Base-by-base conservation (phyloP, 2,329 filamentous ascomycete species). In the Aspergillus sp. region DNA sequence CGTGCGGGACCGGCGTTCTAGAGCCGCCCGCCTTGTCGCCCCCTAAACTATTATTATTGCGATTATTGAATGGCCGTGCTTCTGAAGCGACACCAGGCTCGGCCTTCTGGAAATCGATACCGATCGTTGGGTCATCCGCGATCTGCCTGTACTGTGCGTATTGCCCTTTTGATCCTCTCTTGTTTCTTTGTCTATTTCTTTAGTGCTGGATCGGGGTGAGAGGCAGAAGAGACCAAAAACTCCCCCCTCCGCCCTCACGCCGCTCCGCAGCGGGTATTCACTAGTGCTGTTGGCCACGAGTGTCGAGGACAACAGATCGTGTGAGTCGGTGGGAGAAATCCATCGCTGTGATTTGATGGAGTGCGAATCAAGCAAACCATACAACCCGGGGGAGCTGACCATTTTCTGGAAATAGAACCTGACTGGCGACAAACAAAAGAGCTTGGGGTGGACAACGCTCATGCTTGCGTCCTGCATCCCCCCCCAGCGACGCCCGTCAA, bases 401-500 rank as follows among this genome's bases (percentile, higher is more conserved):
- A 36, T 42, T 11, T 16, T 14, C 31, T 22, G 22, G 26, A 26
- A 51, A 49, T 31, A 56, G 24, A 12, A 29, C 26, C 39, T 39
- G 26, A 14, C 47, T 42, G 36, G 46, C 36, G 57, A 50, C 52
- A 31, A 57, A 57, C 29, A 26, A 52, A 46, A 26, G 45, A 54
- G 31, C 31, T 57, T 49, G 54, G 55, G 46, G 49, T 57, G 53
- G 49, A 57, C 52, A 47, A 61, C 66, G 67, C 71, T 68, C 68
- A 75, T 75, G 73, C 69, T 70, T 76, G 26, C 71, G 66, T 67
- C 65, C 54, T 72, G 67, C 63, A 63, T 64, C 62, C 63, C 65
- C 64, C 64, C 64, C 64, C 64, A 73, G 65, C 65, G 67, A 73
- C 65, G 65, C 65, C 64, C 69, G 70, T 68, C 71, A 76, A 75